Conservation (phyloP, 2,329 filamentous ascomycete genomes). For the Aspergillus spinulosporus region DNA sequence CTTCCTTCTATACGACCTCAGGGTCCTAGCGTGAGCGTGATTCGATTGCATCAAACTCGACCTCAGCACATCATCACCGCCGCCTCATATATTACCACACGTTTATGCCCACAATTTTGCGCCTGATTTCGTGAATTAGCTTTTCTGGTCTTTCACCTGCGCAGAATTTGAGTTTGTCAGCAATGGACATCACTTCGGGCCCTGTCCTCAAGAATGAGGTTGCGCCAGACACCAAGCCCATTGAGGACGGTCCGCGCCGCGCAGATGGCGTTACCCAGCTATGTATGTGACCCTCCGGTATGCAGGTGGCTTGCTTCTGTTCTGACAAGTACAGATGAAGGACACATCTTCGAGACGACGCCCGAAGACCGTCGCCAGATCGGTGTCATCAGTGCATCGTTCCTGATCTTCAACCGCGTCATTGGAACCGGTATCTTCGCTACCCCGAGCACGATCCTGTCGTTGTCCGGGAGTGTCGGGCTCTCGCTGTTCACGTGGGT, state of each 20-base stretch:
- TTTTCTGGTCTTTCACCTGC: background rate
- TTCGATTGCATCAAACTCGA: slow-evolving; percentile 34
- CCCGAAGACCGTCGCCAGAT: slow-evolving; percentile 42
- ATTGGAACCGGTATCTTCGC: slow-evolving; percentile 54
- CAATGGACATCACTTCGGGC: slow-evolving; percentile 15
- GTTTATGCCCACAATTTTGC: background rate
- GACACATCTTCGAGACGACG: slow-evolving; percentile 37
- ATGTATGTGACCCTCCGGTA: slow-evolving; percentile 27
- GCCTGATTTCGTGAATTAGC: background rate
- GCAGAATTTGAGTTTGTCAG: background rate
- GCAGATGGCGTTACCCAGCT: slow-evolving; percentile 36
- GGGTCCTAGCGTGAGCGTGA: slow-evolving; percentile 7
- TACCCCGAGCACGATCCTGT: slow-evolving; percentile 49
- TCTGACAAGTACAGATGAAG: slow-evolving; percentile 33
- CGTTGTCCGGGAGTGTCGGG: slow-evolving; percentile 48
- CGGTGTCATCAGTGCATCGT: slow-evolving; percentile 44
- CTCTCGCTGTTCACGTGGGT: slow-evolving; percentile 53
- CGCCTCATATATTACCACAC: slow-evolving; percentile 13
- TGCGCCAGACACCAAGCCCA: slow-evolving; percentile 24
- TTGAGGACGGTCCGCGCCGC: slow-evolving; percentile 27
- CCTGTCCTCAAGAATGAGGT: slow-evolving; percentile 22
- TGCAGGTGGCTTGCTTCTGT: background rate
- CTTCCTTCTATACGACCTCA: slow-evolving; percentile 1
- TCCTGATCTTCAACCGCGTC: slow-evolving; percentile 52
- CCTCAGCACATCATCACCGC: slow-evolving; percentile 32